These are phyloP conservation scores for Blepharisma undulans DNA, from an alignment of 169 alveolate genomes.

Conservation along the genomic window DNA sequence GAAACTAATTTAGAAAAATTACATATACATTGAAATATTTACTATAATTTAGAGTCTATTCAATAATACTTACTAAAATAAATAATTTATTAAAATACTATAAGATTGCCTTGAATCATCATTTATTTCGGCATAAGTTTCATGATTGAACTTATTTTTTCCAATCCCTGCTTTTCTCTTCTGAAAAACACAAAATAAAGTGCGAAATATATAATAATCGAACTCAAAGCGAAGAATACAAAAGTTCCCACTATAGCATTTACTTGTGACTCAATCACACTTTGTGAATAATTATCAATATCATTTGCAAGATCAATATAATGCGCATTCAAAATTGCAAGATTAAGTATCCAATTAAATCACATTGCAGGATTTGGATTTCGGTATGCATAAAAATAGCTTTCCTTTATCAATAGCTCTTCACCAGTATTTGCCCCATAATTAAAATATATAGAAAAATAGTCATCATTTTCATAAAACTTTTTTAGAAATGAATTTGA, in stretches of 20 bases:
- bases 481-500: neutral
- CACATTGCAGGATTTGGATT: neutral
- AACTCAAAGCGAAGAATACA: neutral
- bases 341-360: neutral
- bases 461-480: neutral
- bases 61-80: too few species aligned
- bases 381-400: neutral
- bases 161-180: neutral
- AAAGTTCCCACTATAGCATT: neutral
- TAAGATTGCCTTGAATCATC: neutral
- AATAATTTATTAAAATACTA: too few species aligned
- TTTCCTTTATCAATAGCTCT: neutral
- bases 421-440: neutral
- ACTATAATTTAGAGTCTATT: too few species aligned
- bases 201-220: neutral
- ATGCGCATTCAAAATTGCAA: neutral
- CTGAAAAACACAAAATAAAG: neutral
- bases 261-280: neutral
- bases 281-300: neutral
- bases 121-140: neutral
- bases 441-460: too few species aligned
- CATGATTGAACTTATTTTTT: neutral
- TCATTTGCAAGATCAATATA: neutral
- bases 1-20: too few species aligned
- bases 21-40: too few species aligned